Percentiles rank a stretch among this genome's conserved stretches.
These are phyloP conservation scores for Yamadazyma triangularis DNA, from an alignment of 1,139 yeast genomes.

Conservation along the genomic window DNA sequence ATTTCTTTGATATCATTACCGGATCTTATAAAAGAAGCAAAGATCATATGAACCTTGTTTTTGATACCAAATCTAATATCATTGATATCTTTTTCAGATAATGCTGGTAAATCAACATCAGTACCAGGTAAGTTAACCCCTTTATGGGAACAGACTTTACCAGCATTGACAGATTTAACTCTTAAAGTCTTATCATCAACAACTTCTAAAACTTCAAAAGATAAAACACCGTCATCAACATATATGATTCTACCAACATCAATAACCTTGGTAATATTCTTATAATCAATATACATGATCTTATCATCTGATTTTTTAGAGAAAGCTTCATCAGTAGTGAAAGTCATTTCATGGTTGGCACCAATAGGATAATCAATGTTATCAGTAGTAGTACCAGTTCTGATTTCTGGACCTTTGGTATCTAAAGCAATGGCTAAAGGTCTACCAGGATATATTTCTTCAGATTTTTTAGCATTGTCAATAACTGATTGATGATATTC, in stretches of 20 bases:
- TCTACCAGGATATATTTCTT: constrained; percentile 85
- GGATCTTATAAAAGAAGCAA: constrained; percentile 96
- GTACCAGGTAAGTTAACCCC: constrained; percentile 99
- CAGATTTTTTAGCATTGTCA: constrained; percentile 95
- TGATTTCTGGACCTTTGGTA: constrained; percentile 99
- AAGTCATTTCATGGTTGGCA: constrained; percentile 84
- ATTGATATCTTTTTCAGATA: constrained; percentile 90
- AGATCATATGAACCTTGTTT: constrained; percentile 96
- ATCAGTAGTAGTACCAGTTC: constrained; percentile 91
- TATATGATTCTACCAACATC: constrained; percentile 82
- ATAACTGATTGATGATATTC: constrained; percentile 95
- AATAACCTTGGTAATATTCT: constrained; percentile 93
- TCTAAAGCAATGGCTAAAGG: constrained; percentile 98
- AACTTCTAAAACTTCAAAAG: constrained; percentile 86
- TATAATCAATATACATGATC: constrained; percentile 87
- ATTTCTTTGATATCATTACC: constrained; percentile 86
- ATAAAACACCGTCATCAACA: constrained; percentile 96
- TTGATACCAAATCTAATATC: constrained; percentile 94
- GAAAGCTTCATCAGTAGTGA: constrained; percentile 86
- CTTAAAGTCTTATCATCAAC: constrained; percentile 74
- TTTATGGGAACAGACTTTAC: constrained; percentile 94
- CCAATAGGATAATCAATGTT: constrained; percentile 77
- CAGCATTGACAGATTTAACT: constrained; percentile 88
- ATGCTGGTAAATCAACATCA: constrained; percentile 97
- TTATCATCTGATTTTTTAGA: constrained; percentile 67